phyloP scores from a whole-genome alignment of 805 yeast genomes.

The Priceomyces carsonii region DNA sequence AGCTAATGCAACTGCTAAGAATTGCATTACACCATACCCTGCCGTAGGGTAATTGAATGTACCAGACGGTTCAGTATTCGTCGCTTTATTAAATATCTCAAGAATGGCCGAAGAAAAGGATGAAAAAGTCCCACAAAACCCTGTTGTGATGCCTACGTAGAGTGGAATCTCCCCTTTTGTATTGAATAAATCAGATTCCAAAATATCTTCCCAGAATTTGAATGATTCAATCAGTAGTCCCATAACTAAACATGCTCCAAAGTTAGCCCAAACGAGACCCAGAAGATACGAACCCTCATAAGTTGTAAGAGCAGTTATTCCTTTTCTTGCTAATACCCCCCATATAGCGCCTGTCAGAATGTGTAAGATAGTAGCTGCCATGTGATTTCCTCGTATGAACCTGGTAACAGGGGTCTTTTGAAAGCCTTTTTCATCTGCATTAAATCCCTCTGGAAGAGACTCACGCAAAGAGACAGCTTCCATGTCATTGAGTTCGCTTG shows the following conservation, averaged over 20 bases:
- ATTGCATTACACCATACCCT: constrained; percentile 82
- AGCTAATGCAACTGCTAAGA: constrained; percentile 58
- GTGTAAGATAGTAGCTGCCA: constrained; percentile 9
- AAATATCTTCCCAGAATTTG: constrained; percentile 27
- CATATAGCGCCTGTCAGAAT: constrained; percentile 37
- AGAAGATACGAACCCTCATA: constrained; percentile 54
- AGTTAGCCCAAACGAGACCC: constrained; percentile 78
- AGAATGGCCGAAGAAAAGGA: constrained; percentile 70
- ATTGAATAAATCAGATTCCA: constrained; percentile 8
- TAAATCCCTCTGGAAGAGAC: constrained; percentile 28
- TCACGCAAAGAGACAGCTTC: constrained; percentile 24
- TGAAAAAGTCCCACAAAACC: constrained; percentile 81
- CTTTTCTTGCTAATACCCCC: constrained; percentile 61
- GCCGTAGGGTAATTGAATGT: constrained; percentile 51
- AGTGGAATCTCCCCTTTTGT: constrained; percentile 42
- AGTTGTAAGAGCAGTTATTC: constrained; percentile 50
- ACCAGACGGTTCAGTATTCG: constrained; percentile 37
- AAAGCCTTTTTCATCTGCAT: constrained; percentile 7
- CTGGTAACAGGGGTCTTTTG: too few relatives aligned
- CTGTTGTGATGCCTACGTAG: constrained; percentile 67
- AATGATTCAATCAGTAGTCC: constrained; percentile 47
- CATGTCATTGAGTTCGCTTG: constrained; percentile 17
- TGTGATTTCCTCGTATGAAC: not conserved
- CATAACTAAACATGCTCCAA: constrained; percentile 70
- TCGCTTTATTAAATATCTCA: constrained; percentile 53